Evolutionary conservation across 2,329 filamentous ascomycete species (phyloP).

Genomic region (Davidsoniella eucalypti): DNA sequence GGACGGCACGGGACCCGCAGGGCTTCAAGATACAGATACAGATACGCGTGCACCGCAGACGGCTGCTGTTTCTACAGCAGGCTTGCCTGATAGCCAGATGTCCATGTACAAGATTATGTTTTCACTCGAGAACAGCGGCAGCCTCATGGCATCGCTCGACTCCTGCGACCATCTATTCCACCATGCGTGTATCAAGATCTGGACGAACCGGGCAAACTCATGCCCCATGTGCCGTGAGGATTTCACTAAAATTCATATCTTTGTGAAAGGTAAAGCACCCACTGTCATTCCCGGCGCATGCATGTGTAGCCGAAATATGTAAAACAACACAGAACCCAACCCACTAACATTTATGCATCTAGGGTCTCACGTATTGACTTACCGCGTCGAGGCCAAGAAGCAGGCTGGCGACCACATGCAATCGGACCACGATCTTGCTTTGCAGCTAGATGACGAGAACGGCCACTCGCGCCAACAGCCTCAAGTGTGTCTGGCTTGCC

Average conservation of each 20-base stretch:
- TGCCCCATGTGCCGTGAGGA: conserved; percentile 89
- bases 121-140: too few relatives aligned
- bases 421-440: conserved; percentile 67
- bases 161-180: conserved; percentile 87
- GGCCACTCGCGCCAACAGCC: conserved; percentile 19
- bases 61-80: too few relatives aligned
- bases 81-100: too few relatives aligned
- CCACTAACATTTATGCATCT: conserved; percentile 21
- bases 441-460: conserved; percentile 37
- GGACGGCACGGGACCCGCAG: too few relatives aligned
- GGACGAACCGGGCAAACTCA: conserved; percentile 93
- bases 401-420: conserved; percentile 28
- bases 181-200: conserved; percentile 80
- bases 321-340: not conserved
- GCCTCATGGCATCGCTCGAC: conserved; percentile 33
- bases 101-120: too few relatives aligned
- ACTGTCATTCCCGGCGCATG: not conserved
- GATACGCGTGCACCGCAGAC: too few relatives aligned
- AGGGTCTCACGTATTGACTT: conserved; percentile 36
- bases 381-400: conserved; percentile 62
- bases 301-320: too few relatives aligned
- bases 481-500: conserved; percentile 77
- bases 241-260: conserved; percentile 78
- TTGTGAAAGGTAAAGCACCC: not conserved
- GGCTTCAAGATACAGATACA: too few relatives aligned